phyloP scores from a whole-genome alignment of 768 basidiomycete species.

The Lactarius hatsudake region DNA sequence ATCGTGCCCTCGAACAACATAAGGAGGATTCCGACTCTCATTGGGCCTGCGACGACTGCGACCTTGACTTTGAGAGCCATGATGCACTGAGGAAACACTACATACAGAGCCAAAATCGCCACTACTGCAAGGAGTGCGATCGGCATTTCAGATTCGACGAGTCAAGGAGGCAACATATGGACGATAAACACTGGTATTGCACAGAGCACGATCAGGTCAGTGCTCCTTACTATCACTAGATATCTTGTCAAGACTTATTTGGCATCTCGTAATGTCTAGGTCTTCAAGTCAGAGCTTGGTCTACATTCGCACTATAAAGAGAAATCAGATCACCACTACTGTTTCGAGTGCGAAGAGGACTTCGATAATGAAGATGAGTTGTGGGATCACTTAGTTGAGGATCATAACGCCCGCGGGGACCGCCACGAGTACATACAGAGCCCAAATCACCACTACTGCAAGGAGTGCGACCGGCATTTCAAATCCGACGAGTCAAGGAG shows the following conservation, averaged over 20 bases:
- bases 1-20: conserved; percentile 32
- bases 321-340: conserved; percentile 6
- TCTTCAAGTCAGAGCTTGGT: conserved; percentile 42
- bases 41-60: conserved; percentile 46
- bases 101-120: not conserved
- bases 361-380: conserved; percentile 7
- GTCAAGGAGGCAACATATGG: conserved; percentile 1
- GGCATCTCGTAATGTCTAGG: not conserved
- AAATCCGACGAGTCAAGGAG: not conserved
- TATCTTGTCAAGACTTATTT: not conserved
- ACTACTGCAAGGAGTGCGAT: conserved; percentile 7
- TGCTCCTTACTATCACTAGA: conserved; percentile 8
- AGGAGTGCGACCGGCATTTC: not conserved
- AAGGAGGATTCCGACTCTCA: conserved; percentile 37
- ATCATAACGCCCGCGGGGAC: conserved; percentile 10
- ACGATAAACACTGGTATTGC: conserved; percentile 5
- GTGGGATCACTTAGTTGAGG: conserved; percentile 2
- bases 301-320: conserved; percentile 47
- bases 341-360: not conserved
- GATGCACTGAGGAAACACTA: not conserved
- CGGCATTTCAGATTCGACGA: not conserved
- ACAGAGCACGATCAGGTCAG: not conserved
- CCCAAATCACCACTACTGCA: conserved; percentile 1
- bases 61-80: conserved; percentile 41
- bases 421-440: not conserved